Evolutionary conservation across 768 basidiomycete genomes (phyloP).

Genomic region (Tricholoma flavovirens): DNA sequence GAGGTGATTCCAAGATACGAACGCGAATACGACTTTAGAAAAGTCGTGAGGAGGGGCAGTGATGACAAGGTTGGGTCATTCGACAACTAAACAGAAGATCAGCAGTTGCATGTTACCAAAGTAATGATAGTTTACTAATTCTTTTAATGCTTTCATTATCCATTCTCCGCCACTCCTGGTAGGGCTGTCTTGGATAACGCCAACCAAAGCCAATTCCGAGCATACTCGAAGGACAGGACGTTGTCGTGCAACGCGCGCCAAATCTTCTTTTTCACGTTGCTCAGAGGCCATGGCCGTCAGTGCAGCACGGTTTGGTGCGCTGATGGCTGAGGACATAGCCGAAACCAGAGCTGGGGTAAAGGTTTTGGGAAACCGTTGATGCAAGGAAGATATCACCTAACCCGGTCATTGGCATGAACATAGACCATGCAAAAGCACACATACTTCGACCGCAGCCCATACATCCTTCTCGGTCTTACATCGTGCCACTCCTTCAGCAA

Average conservation of each 20-base stretch:
- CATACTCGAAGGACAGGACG: constrained; percentile 83
- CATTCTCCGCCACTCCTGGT: constrained; percentile 76
- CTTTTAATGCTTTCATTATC: constrained; percentile 83
- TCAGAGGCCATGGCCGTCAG: constrained; percentile 59
- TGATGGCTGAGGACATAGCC: constrained; percentile 50
- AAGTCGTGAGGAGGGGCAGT: constrained; percentile 83
- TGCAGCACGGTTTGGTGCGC: constrained; percentile 51
- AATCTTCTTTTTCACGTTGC: constrained; percentile 91
- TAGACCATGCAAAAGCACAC: neutral
- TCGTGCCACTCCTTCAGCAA: constrained; percentile 75
- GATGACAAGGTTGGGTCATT: constrained; percentile 85
- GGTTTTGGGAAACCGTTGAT: constrained; percentile 75
- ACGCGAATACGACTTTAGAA: constrained; percentile 87
- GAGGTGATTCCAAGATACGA: constrained; percentile 81
- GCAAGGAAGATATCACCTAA: constrained; percentile 84
- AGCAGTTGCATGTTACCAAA: neutral
- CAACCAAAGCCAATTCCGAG: constrained; percentile 85
- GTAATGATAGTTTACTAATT: constrained; percentile 54
- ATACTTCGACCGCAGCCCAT: constrained; percentile 89
- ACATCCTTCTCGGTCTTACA: constrained; percentile 94
- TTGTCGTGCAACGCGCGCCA: constrained; percentile 70
- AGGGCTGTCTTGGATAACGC: constrained; percentile 69
- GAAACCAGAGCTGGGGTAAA: constrained; percentile 73
- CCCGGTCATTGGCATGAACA: constrained; percentile 1
- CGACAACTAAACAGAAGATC: constrained; percentile 53